Evolutionary conservation across 2,329 filamentous ascomycete genomes (phyloP).

Genomic region (Epichloe coenophiala): DNA sequence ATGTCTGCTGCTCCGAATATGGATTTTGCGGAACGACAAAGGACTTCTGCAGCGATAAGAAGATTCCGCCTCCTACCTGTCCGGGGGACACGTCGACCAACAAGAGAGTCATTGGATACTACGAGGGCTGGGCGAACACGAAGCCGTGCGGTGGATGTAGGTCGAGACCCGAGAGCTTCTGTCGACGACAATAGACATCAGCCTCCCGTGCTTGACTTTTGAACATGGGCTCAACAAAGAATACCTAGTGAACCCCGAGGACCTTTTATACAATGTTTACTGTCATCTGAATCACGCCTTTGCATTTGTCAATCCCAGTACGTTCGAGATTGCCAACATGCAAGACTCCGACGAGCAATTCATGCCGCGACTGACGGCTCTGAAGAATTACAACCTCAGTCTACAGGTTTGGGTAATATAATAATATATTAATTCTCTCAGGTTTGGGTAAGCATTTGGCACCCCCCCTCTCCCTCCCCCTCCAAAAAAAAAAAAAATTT

Average conservation of each 20-base stretch:
- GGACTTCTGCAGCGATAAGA: constrained; percentile 20
- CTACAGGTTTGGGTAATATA: too few species aligned
- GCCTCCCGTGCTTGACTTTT: too few species aligned
- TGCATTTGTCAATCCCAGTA: constrained; percentile 16
- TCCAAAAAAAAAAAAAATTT: too few species aligned
- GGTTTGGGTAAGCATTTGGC: too few species aligned
- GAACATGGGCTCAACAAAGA: too few species aligned
- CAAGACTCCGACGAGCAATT: too few species aligned
- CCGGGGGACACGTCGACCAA: constrained; percentile 1
- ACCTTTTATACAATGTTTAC: constrained; percentile 13
- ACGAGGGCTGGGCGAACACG: constrained; percentile 14
- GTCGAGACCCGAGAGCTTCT: neutral
- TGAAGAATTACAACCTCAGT: too few species aligned
- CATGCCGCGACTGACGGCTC: too few species aligned
- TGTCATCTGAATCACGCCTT: constrained; percentile 19
- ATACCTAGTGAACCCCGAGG: constrained; percentile 8
- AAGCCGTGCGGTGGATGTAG: too few species aligned
- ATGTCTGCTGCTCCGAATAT: constrained; percentile 21
- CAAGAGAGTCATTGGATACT: constrained; percentile 18
- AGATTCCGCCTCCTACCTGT: constrained; percentile 5
- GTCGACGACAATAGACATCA: constrained; percentile 4
- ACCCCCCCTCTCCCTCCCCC: too few species aligned
- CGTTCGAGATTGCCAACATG: too few species aligned
- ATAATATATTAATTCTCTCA: too few species aligned
- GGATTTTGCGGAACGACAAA: constrained; percentile 3